Conservation (phyloP, 108 stramenopile species). For the Stephanodiscus triporus region DNA sequence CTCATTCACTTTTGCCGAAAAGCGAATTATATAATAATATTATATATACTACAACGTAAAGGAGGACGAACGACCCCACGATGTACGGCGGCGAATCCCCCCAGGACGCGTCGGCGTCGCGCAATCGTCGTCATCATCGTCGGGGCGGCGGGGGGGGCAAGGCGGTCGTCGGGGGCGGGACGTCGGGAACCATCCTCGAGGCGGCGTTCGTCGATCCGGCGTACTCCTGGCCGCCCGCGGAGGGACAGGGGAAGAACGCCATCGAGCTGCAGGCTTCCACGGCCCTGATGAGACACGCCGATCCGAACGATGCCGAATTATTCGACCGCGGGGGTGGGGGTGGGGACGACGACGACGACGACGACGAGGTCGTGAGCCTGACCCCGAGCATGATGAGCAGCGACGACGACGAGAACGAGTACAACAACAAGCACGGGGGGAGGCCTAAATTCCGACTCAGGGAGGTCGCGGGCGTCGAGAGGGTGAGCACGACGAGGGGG, state of each 20-base stretch:
- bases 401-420: too few relatives aligned
- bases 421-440: too few relatives aligned
- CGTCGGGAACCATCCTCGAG: constrained; percentile 71
- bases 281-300: constrained; percentile 47
- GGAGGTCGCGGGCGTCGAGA: constrained; percentile 17
- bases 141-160: background rate
- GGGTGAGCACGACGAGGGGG: background rate
- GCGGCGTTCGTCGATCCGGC: constrained; percentile 90
- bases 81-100: too few relatives aligned
- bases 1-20: too few relatives aligned
- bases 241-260: constrained; percentile 74
- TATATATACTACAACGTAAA: too few relatives aligned
- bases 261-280: constrained; percentile 79
- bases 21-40: too few relatives aligned
- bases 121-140: too few relatives aligned
- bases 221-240: constrained; percentile 78
- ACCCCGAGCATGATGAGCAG: too few relatives aligned
- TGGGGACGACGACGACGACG: constrained; percentile 27
- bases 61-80: too few relatives aligned
- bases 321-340: background rate
- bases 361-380: background rate
- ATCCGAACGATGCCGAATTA: constrained; percentile 18
- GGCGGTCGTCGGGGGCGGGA: background rate
- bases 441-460: constrained; percentile 17
- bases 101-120: too few relatives aligned